Base-by-base conservation (phyloP, 768 basidiomycete genomes). In the Hericium alpestre region DNA sequence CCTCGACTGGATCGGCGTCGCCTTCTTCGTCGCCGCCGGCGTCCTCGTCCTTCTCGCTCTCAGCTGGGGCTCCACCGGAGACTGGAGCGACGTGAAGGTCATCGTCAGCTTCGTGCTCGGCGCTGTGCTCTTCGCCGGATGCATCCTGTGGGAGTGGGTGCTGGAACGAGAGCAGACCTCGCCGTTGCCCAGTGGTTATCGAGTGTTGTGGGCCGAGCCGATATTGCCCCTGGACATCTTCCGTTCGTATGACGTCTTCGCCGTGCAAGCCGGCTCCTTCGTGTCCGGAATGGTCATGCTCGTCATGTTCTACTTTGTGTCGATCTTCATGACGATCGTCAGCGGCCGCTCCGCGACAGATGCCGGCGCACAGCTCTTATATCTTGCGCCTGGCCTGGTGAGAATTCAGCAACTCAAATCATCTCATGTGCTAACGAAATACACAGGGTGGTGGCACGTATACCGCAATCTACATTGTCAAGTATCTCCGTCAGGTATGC, bases 281-380 rank as follows among this genome's bases (percentile, higher is more conserved):
- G 69, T 74, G 11, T 67, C 67, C 1, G 78, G 78, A 8, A 74
- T 80, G 64, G 70, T 80, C 57, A 74, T 74, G 71, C 67, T 79
- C 57, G 77, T 77, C 52, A 74, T 75, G 71, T 79, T 80, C 65
- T 81, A 81, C 63, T 79, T 81, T 59, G 70, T 80, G 46, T 70
- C 78, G 0, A 76, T 79, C 53, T 80, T 81, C 65, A 73, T 77
- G 66, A 73, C 72, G 20, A 68, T 78, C 62, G 78, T 76, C n/a
- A 66, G 66, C 25, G 75, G 74, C 6, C 63, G 71, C 32, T 66
- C 71, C 12, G 64, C 77, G n/a, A 64, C 67, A 18, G 64, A 70
- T 47, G 69, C 76, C 20, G 79, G 78, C 38, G 66, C 73, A 25
- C 78, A 80, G 62, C 59, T 80, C n/a, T 63, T 80, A n/a, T 79